Evolutionary conservation across 306 rosid species (phyloP), one percentile per base, ranked within the genome.

Genomic region (Geum urbanum): DNA sequence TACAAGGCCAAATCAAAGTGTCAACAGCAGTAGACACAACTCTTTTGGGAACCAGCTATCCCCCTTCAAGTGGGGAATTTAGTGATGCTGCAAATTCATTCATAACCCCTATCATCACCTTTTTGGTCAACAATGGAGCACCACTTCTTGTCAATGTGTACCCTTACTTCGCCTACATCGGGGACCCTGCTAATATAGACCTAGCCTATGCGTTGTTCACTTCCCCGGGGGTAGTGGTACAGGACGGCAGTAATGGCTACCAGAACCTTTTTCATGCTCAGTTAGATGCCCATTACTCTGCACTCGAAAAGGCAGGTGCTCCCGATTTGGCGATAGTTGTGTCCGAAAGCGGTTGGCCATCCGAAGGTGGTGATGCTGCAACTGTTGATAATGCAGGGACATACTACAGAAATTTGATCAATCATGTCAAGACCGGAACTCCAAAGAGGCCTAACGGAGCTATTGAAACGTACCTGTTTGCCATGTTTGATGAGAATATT

Each of bases 271-370:
- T 78, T 35, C 74, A 72, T 10, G 87, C 90, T 4, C 56, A 71
- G 55, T 1, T 86, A 73, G 97, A 86, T 66, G 37, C 91, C 20
- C 44, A 76, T 0, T 83, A 91, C 11, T 74, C 76, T 9, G 89
- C 97, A 16, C 81, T 86, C 27, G 91, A 84, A 79, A 86, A 82
- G 41, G 32, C 59, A 0, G 85, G 84, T 0, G 91, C 73, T 4
- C 37, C 78, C 6, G 35, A 61, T 14, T 6, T 86, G 79, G 16
- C 59, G 18, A 60, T 86, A 0, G 88, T 91, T 19, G 87, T 86
- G 22, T 78, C 89, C 0, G 92, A 91, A 77, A 91, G 81, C 10
- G 91, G 97, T 6, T 91, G 96, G 96, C 96, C 92, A 10, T 86
- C 89, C 0, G 51, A 9, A 8, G 91, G 89, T 35, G 74, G 83